Base-by-base conservation (phyloP, 116 monocot species). In the Papilionanthe hybrid region DNA sequence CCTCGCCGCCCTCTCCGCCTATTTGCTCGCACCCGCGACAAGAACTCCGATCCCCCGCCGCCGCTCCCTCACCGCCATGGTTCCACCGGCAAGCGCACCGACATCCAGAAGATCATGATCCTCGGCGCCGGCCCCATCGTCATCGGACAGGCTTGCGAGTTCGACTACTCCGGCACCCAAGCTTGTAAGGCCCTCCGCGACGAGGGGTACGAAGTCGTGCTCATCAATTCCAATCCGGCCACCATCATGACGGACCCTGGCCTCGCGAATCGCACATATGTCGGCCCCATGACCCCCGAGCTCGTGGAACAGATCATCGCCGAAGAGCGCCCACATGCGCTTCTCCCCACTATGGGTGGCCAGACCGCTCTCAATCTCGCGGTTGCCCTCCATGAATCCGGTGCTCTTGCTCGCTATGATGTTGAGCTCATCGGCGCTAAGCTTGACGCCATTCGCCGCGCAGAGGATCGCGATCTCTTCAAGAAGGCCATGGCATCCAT, bases 321-420 rank as follows among this genome's bases (percentile, higher is more conserved):
- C 23, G 32, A 76, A 65, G 99, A 99, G 84, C 89, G 90, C 29
- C 96, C 97, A 30, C 88, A 99, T 65, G 91, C 99, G 13, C 72
- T 95, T 9, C 91, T 95, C 45, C 95, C 95, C 48, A 95, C 95
- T 45, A 95, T 99, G 95, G 99, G 99, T 42, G 99, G 99, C 25
- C 99, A 99, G 88, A 99, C 99, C 1, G 99, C 99, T 4, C 95
- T 99, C 84, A 99, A 96, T 78, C 91, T 98, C 22, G 97, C 97
- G 0, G 93, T 98, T 8, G 88, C 92, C 12, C 90, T 98, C 42
- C 77, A 94, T 22, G 91, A 98, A 44, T 84, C 82, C 17, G 97
- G 97, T 42, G 90, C 88, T 19, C 88, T 98, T 19, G 84, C 71
- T 22, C 79, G 81, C 78, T 80, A 86, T 49, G 80, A 79, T 2